phyloP scores from a whole-genome alignment of 2,329 filamentous ascomycete species.

The Dendrostoma leiphaemia region DNA sequence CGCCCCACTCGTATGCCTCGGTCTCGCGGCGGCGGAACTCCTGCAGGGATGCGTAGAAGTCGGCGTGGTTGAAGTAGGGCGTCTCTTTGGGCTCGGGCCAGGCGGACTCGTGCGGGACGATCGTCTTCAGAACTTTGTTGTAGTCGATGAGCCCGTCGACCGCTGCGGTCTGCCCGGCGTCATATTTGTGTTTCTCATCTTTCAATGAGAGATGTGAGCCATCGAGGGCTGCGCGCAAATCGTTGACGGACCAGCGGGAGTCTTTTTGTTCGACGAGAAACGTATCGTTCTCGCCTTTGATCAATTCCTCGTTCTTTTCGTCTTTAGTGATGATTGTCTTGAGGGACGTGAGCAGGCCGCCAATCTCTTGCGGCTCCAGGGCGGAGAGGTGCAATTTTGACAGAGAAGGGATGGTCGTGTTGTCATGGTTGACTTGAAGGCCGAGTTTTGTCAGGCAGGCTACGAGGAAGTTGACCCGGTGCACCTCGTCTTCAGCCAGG shows the following conservation, averaged over 20 bases:
- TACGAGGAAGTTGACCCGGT: conserved; percentile 72
- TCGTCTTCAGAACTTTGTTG: conserved; percentile 66
- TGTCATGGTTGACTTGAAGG: conserved; percentile 71
- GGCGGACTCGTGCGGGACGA: conserved; percentile 68
- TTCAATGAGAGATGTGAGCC: conserved; percentile 27
- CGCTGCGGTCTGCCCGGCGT: conserved; percentile 21
- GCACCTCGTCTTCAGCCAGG: conserved; percentile 66
- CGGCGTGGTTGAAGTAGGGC: conserved; percentile 80
- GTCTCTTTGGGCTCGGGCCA: conserved; percentile 72
- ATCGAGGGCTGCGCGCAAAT: conserved; percentile 52
- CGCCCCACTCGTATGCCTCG: conserved; percentile 69
- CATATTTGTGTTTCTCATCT: conserved; percentile 11
- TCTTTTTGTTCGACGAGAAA: conserved; percentile 73
- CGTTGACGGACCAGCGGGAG: conserved; percentile 56
- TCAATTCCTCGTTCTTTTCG: conserved; percentile 61
- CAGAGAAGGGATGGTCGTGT: conserved; percentile 70
- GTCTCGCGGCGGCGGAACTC: conserved; percentile 60
- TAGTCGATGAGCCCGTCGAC: conserved; percentile 70
- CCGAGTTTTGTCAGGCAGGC: conserved; percentile 78
- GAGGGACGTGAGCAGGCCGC: conserved; percentile 64
- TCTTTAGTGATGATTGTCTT: conserved; percentile 66
- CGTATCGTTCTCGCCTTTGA: conserved; percentile 78
- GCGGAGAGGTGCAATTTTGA: conserved; percentile 82
- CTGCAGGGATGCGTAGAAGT: conserved; percentile 71
- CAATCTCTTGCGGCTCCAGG: conserved; percentile 61